Base-by-base conservation (phyloP, 208 protist genomes). In the Entamoeba invadens region DNA sequence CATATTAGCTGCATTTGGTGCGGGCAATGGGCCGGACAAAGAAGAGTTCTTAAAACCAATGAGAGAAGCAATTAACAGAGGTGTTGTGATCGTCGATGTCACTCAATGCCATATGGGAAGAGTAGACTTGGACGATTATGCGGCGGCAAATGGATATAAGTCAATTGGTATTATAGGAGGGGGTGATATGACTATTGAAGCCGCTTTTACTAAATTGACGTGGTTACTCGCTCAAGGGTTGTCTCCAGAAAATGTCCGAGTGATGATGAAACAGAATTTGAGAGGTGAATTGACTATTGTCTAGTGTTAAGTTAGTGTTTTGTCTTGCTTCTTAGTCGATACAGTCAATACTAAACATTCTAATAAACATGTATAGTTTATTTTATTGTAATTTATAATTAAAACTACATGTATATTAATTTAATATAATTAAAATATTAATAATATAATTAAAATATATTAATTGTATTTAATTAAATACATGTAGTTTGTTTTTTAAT, bases 1-100 rank as follows among this genome's bases (percentile, higher is more conserved):
- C 2, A 95, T 99, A 2, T 94, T 99, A 18, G 92, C 97, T 46
- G 97, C 97, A 12, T 99, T 98, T 95, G 98, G 98, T 45, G 95
- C 95, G 44, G 98, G 98, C 92, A 98, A 99, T 95, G 97, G 95
- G 0, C 98, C 98, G 51, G 93, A 95, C 3, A 94, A 96, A 18
- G 87, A 91, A 45, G 97, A 95, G 46, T 97, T 98, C 94, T 94
- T 97, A 46, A 92, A 96, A 3, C 51, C 96, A 51, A 91, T 98
- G 12, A 92, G 91, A 4, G n/a, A 94, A 0, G 97, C 97, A 2
- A 94, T 95, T 6, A 94, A 96, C 35, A 95, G 96, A 42, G 97
- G 97, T 51, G 96, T 98, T 38, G 94, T 98, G 45, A 96, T 98
- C 1, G 97, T 98, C 35, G 96, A 97, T 38, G 96, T 95, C 87